Evolutionary conservation across 371 early-diverging fungal species (phyloP), one percentile per base, ranked within the genome.

Genomic region (Conidiobolus incongruus): DNA sequence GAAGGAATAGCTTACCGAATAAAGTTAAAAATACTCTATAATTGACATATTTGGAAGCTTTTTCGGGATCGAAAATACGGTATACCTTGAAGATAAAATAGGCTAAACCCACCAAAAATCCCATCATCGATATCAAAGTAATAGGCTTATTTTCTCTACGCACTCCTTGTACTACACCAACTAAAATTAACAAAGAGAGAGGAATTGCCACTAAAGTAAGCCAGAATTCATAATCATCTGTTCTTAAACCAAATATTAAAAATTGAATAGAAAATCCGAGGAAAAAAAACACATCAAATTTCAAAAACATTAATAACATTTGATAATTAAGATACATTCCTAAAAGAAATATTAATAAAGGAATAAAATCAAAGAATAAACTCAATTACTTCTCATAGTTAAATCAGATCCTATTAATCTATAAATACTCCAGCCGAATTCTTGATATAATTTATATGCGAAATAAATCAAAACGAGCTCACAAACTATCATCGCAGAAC

Each of bases 341-440:
- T 77, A 54, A n/a, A 17, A 33, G 19, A 24, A 13, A 19, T 15
- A 13, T 16, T 16, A 4, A 10, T 7, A 15, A 35, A 35, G 36
- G 16, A 35, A 7, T 30, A 8, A 13, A 13, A 8, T 30, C 8
- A 13, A 30, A 13, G 31, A 13, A 7, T 8, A 16, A 1, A 35
- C 19, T 7, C 10, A 45, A 60, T 51, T 66, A 83, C 84, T 66
- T 59, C 81, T 62, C 69, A 86, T 85, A 24, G 65, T 59, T 40
- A 85, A 65, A 54, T 89, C 88, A 4, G 92, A 88, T 1, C 92
- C 92, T 53, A 91, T 84, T 58, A 79, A 73, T 57, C 88, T 88
- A 61, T 86, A 91, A 28, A 91, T 81, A 52, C 75, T 77, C 90
- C 90, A 91, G 32, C 90, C 89, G 63, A 84, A 91, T 55, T 85